phyloP scores from a whole-genome alignment of 2,329 filamentous ascomycete species.

The Diaporthe humulicola region DNA sequence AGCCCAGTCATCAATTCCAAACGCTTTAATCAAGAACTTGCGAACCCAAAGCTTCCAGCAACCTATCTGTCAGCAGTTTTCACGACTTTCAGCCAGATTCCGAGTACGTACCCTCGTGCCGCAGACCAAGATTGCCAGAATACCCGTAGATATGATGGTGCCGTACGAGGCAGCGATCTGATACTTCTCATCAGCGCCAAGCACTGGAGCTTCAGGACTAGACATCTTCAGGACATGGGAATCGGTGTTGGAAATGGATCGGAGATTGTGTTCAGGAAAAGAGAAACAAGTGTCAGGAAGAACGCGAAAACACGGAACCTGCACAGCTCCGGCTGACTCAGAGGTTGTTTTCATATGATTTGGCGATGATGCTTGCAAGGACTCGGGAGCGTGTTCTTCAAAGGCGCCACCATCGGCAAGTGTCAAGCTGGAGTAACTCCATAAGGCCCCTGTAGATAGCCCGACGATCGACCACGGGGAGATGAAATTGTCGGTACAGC shows the following conservation, averaged over 20 bases:
- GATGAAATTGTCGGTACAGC: neutral
- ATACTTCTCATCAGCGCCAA: constrained; percentile 32
- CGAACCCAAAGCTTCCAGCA: neutral
- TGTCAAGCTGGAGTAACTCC: neutral
- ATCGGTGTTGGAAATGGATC: neutral
- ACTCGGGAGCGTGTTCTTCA: neutral
- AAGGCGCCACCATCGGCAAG: neutral
- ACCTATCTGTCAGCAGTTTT: neutral
- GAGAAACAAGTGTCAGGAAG: neutral
- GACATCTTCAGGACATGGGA: neutral
- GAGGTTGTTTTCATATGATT: neutral
- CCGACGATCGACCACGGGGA: constrained; percentile 7
- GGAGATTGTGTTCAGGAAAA: neutral
- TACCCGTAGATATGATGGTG: constrained; percentile 35
- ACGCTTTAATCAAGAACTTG: neutral
- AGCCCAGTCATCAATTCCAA: constrained; percentile 18
- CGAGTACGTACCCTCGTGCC: constrained; percentile 5
- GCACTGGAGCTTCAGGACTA: neutral
- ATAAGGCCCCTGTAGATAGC: neutral
- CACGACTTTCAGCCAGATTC: neutral
- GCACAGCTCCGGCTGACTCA: neutral
- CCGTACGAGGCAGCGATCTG: constrained; percentile 36
- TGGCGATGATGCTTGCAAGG: neutral
- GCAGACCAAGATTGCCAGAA: constrained; percentile 34
- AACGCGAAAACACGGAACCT: neutral